Conservation (phyloP, 371 early-diverging fungal genomes). For the Mortierella sp. region DNA sequence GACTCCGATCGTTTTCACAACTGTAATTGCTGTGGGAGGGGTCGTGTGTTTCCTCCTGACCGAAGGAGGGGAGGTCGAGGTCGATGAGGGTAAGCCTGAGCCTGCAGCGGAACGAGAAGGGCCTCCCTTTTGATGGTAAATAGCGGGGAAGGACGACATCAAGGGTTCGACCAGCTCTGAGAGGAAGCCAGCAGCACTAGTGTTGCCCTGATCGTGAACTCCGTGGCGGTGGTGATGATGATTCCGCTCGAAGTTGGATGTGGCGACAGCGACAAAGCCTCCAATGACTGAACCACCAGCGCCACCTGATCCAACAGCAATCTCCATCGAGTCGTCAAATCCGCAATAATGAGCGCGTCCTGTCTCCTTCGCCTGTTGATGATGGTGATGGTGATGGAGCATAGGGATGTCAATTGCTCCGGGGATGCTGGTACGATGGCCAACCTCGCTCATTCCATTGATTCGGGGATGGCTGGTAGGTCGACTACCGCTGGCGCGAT, state of each 20-base stretch:
- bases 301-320: not conserved
- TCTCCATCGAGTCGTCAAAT: not conserved
- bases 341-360: not conserved
- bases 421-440: not conserved
- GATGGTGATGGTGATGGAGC: not conserved
- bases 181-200: not conserved
- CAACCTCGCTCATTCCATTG: not conserved
- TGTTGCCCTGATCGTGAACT: not conserved
- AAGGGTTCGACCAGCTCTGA: slow-evolving; percentile 7
- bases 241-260: not conserved
- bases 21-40: not conserved
- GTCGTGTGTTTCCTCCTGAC: slow-evolving; percentile 7
- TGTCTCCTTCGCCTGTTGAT: not conserved
- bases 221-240: not conserved
- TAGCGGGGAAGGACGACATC: slow-evolving; percentile 2
- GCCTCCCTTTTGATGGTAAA: not conserved
- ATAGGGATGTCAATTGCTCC: not conserved
- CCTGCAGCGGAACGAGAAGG: not conserved
- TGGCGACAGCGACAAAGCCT: not conserved
- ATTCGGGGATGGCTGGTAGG: slow-evolving; percentile 1
- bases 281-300: not conserved
- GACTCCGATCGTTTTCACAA: slow-evolving; percentile 26
- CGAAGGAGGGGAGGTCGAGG: not conserved
- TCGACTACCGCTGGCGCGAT: not conserved
- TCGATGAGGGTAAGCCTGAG: not conserved